phyloP scores from a whole-genome alignment of 805 yeast species.

The Yamadazyma philogaea region DNA sequence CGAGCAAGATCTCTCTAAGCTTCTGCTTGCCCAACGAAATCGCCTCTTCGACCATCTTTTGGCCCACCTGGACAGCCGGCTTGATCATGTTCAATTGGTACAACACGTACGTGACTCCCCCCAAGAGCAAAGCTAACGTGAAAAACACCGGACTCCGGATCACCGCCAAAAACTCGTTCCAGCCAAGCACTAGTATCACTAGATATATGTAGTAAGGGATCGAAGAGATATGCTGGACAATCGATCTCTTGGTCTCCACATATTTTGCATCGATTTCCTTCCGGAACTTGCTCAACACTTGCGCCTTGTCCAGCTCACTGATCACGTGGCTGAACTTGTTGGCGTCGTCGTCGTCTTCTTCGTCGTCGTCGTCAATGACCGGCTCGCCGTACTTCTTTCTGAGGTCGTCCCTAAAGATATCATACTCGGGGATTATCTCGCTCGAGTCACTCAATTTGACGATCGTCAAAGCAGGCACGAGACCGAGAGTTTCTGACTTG shows the following conservation, averaged over 20 bases:
- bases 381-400: slow-evolving; percentile 22
- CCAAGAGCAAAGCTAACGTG: slow-evolving; percentile 52
- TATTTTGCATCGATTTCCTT: slow-evolving; percentile 75
- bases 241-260: slow-evolving; percentile 85
- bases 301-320: slow-evolving; percentile 53
- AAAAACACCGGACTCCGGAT: slow-evolving; percentile 83
- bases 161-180: slow-evolving; percentile 93
- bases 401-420: slow-evolving; percentile 31
- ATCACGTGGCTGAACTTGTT: slow-evolving; percentile 56
- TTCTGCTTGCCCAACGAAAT: slow-evolving; percentile 56
- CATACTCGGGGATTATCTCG: slow-evolving; percentile 59
- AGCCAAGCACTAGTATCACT: slow-evolving; percentile 74
- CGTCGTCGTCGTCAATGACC: slow-evolving; percentile 16
- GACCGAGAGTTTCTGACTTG: slow-evolving; percentile 50
- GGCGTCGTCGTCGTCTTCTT: slow-evolving; percentile 26
- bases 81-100: slow-evolving; percentile 71
- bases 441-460: slow-evolving; percentile 53
- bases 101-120: slow-evolving; percentile 63
- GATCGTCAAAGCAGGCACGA: slow-evolving; percentile 57
- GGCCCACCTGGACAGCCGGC: slow-evolving; percentile 63
- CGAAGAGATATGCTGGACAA: slow-evolving; percentile 69
- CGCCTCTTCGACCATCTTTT: slow-evolving; percentile 56
- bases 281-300: slow-evolving; percentile 57
- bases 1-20: slow-evolving; percentile 55
- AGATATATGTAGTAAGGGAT: slow-evolving; percentile 83